A percentile compares a stretch with the other conserved stretches of the same genome.
phyloP scores from a whole-genome alignment of 495 filamentous ascomycete genomes.

The Penicillium riverlandense region DNA sequence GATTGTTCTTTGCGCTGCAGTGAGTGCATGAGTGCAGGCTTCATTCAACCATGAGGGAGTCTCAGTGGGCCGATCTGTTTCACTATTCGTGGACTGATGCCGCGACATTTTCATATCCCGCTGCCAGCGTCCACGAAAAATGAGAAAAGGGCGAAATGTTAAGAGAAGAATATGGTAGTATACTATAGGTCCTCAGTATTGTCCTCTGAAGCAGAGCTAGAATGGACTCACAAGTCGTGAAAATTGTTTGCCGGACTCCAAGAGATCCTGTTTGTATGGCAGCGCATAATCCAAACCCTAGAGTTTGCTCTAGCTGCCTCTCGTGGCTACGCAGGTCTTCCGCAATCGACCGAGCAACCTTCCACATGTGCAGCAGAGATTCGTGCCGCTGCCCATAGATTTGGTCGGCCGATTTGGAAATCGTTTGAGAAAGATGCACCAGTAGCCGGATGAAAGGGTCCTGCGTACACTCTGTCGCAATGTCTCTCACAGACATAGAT shows the following conservation, averaged over 20 bases:
- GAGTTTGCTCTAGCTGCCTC: conserved; percentile 15
- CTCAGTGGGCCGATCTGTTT: conserved; percentile 18
- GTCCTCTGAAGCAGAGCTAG: background rate
- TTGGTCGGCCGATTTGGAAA: conserved; percentile 26
- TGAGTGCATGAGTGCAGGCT: conserved; percentile 32
- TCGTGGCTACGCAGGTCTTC: conserved; percentile 29
- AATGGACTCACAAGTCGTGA: conserved; percentile 22
- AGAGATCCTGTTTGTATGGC: conserved; percentile 21
- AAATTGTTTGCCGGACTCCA: conserved; percentile 31
- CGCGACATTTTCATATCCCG: conserved; percentile 18
- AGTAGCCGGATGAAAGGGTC: conserved; percentile 29
- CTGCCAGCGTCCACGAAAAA: conserved; percentile 36
- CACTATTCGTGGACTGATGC: background rate
- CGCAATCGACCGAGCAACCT: conserved; percentile 28
- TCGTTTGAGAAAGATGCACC: conserved; percentile 23
- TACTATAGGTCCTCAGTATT: conserved; percentile 14
- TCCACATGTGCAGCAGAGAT: conserved; percentile 39
- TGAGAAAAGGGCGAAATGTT: conserved; percentile 39
- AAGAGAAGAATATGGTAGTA: conserved; percentile 36
- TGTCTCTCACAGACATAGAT: conserved; percentile 25
- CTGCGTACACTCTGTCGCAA: conserved; percentile 26
- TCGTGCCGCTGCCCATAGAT: conserved; percentile 36
- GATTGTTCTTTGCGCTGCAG: conserved; percentile 30
- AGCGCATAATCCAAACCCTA: conserved; percentile 30
- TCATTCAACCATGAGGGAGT: conserved; percentile 37